Evolutionary conservation across 345 rosid species (phyloP).

Genomic region (Cochlearia excelsa): DNA sequence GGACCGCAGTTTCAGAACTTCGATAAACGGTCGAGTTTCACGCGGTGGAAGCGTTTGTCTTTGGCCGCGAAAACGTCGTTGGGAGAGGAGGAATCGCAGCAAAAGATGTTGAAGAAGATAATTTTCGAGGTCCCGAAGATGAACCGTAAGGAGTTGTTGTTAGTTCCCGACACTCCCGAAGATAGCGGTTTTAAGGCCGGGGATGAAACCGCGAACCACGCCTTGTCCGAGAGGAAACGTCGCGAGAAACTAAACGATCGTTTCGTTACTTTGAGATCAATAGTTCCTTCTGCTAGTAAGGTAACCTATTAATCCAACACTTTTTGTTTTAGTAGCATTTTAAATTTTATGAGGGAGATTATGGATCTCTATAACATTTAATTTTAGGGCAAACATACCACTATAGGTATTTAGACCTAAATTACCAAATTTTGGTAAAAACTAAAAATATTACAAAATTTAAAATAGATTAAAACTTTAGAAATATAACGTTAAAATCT

Average conservation of each 20-base stretch:
- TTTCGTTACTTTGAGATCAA: conserved; percentile 57
- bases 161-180: conserved; percentile 33
- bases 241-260: conserved; percentile 55
- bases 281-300: conserved; percentile 67
- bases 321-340: not conserved
- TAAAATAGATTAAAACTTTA: no score
- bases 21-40: conserved; percentile 57
- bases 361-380: not conserved
- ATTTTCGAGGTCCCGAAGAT: conserved; percentile 66
- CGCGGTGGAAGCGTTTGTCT: conserved; percentile 52
- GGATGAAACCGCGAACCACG: conserved; percentile 47
- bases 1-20: conserved; percentile 49
- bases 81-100: conserved; percentile 34
- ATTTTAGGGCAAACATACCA: no score
- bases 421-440: no score
- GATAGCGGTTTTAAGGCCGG: conserved; percentile 22
- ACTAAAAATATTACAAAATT: no score
- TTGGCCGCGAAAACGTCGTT: not conserved
- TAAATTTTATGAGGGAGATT: not conserved
- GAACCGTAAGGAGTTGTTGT: conserved; percentile 39
- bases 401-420: no score
- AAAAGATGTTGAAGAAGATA: conserved; percentile 68
- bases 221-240: conserved; percentile 46
- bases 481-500: no score
- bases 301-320: conserved; percentile 38